These are phyloP conservation scores for Amanita brunnescens DNA, from an alignment of 768 basidiomycete genomes.

Conservation along the genomic window DNA sequence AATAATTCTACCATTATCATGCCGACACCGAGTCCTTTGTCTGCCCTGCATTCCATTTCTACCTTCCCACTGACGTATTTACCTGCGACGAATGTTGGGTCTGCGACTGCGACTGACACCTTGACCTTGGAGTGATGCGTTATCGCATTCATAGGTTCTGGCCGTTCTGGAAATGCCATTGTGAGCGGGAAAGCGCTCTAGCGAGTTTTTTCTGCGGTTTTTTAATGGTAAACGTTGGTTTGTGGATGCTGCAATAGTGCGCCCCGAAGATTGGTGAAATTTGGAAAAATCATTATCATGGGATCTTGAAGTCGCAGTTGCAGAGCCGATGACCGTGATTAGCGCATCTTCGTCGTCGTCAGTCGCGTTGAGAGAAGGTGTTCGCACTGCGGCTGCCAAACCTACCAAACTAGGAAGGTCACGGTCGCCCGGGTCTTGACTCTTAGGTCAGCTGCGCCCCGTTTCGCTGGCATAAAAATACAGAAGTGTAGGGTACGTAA, in stretches of 20 bases:
- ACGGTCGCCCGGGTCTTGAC: too few species aligned
- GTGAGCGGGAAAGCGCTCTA: background rate
- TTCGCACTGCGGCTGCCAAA: background rate
- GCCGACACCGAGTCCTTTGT: conserved; percentile 64
- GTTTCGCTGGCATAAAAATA: too few species aligned
- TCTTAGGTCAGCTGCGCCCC: background rate
- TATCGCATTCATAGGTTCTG: conserved; percentile 75
- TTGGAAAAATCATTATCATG: background rate
- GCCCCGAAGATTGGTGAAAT: background rate
- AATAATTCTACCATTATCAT: conserved; percentile 72
- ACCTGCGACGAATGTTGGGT: conserved; percentile 59
- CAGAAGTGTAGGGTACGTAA: too few species aligned
- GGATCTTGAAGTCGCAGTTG: background rate
- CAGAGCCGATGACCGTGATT: background rate
- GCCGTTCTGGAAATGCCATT: conserved; percentile 6
- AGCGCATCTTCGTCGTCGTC: conserved; percentile 3
- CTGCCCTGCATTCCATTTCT: conserved; percentile 72
- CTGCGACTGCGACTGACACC: conserved; percentile 50
- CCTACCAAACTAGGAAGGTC: conserved; percentile 1
- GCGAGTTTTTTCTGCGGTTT: background rate
- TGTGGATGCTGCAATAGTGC: conserved; percentile 4
- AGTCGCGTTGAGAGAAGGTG: background rate
- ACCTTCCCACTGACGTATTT: conserved; percentile 61
- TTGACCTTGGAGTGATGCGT: conserved; percentile 73
- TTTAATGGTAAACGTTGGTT: background rate